phyloP scores from a whole-genome alignment of 2,329 filamentous ascomycete species.

The Elsinoe batatas region DNA sequence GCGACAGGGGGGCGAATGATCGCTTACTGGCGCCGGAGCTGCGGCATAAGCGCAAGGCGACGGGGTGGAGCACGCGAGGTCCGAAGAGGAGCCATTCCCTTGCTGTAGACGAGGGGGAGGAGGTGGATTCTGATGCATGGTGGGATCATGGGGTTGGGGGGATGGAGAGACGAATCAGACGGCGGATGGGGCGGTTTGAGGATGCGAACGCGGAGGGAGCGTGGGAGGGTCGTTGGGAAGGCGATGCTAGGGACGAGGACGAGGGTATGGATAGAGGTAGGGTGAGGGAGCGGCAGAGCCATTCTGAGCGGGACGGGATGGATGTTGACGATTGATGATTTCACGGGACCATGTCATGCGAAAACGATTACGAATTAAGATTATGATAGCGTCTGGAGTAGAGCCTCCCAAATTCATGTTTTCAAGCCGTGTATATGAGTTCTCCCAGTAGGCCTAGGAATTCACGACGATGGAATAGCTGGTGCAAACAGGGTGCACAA shows the following conservation, averaged over 20 bases:
- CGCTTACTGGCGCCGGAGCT: not conserved
- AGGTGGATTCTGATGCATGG: not conserved
- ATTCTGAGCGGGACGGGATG: not conserved
- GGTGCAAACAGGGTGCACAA: no score
- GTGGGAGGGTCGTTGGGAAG: no score
- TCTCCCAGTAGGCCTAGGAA: no score
- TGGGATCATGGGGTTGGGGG: not conserved
- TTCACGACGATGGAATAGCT: no score
- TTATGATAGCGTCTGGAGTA: not conserved
- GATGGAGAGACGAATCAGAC: not conserved
- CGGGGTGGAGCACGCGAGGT: constrained; percentile 12
- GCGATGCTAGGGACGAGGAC: not conserved
- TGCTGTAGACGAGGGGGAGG: not conserved
- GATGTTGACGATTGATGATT: constrained; percentile 3
- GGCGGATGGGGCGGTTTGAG: not conserved
- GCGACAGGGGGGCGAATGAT: not conserved
- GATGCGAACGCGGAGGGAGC: not conserved
- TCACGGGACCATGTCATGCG: not conserved
- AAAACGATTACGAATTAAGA: constrained; percentile 1
- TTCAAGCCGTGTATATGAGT: no score
- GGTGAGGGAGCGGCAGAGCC: not conserved
- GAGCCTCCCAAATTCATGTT: not conserved
- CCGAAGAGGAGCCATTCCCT: constrained; percentile 14
- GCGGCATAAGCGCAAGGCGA: not conserved
- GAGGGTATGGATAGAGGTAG: not conserved